These are phyloP conservation scores for Cladosporium sp. DNA, from an alignment of 2,329 filamentous ascomycete genomes.

Conservation along the genomic window DNA sequence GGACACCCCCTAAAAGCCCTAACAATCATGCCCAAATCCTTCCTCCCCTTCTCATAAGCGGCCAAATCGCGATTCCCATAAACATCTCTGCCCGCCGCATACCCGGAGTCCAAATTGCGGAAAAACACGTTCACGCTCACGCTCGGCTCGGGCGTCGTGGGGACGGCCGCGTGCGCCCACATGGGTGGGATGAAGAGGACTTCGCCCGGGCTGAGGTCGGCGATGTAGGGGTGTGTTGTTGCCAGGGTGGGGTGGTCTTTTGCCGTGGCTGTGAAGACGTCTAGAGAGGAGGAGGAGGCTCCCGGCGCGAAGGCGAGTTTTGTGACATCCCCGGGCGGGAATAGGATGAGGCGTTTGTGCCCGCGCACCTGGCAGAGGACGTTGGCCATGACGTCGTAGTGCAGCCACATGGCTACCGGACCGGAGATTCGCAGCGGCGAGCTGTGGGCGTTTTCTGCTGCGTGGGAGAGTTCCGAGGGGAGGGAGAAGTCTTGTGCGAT, in stretches of 20 bases:
- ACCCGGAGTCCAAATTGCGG: conserved; percentile 57
- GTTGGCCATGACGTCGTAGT: conserved; percentile 89
- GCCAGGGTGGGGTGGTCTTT: conserved; percentile 22
- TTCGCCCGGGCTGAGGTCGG: conserved; percentile 64
- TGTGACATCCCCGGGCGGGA: conserved; percentile 69
- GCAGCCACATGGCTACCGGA: conserved; percentile 80
- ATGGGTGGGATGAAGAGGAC: conserved; percentile 75
- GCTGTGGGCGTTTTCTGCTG: conserved; percentile 64
- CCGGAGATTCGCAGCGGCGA: conserved; percentile 76
- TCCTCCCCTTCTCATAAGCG: conserved; percentile 75
- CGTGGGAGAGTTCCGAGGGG: conserved; percentile 56
- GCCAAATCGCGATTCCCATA: conserved; percentile 84
- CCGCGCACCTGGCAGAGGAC: conserved; percentile 75
- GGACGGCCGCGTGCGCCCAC: conserved; percentile 74
- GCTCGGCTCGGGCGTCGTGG: conserved; percentile 49
- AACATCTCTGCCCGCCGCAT: conserved; percentile 72
- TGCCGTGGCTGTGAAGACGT: conserved; percentile 54
- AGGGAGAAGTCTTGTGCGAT: conserved; percentile 66
- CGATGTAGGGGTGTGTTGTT: conserved; percentile 61
- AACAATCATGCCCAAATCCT: conserved; percentile 63
- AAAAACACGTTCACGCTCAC: conserved; percentile 91
- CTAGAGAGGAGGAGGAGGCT: conserved; percentile 71
- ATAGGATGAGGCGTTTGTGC: conserved; percentile 68
- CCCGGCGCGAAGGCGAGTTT: conserved; percentile 68
- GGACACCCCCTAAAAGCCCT: conserved; percentile 62